Evolutionary conservation across 2,329 filamentous ascomycete genomes (phyloP).

Genomic region (Rutstroemia sydowiana): DNA sequence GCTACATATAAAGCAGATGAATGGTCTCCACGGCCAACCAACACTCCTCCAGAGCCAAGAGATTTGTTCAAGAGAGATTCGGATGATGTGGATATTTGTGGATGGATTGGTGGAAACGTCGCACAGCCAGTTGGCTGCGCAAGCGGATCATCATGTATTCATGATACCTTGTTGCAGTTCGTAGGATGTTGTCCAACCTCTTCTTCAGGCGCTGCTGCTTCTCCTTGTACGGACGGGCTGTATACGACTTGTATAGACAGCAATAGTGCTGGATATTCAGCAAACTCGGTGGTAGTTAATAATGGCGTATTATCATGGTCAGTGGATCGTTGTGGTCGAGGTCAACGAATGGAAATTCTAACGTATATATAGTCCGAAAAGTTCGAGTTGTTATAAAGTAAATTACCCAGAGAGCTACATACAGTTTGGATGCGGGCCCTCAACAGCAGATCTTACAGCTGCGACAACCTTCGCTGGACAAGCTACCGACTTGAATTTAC

Average conservation of each 20-base stretch:
- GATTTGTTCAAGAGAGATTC: constrained; percentile 23
- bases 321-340: constrained; percentile 1
- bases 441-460: constrained; percentile 18
- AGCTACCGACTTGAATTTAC: constrained; percentile 21
- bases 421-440: constrained; percentile 26
- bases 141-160: constrained; percentile 25
- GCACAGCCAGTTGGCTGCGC: constrained; percentile 20
- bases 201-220: constrained; percentile 9
- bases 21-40: constrained; percentile 26
- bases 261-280: constrained; percentile 20
- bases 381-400: constrained; percentile 23
- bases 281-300: constrained; percentile 17
- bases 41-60: constrained; percentile 14
- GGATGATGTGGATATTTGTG: constrained; percentile 23
- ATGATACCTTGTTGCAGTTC: constrained; percentile 22
- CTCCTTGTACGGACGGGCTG: constrained; percentile 25
- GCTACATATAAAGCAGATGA: constrained; percentile 20
- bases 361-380: constrained; percentile 16
- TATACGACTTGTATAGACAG: constrained; percentile 28
- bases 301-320: constrained; percentile 28
- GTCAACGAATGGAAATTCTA: constrained; percentile 10
- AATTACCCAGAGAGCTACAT: constrained; percentile 24
- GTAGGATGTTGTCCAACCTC: constrained; percentile 27
- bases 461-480: constrained; percentile 24
- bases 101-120: constrained; percentile 25